Evolutionary conservation across 2,329 filamentous ascomycete species (phyloP).

Genomic region (Xenosphaeropsis pyriputrescens): DNA sequence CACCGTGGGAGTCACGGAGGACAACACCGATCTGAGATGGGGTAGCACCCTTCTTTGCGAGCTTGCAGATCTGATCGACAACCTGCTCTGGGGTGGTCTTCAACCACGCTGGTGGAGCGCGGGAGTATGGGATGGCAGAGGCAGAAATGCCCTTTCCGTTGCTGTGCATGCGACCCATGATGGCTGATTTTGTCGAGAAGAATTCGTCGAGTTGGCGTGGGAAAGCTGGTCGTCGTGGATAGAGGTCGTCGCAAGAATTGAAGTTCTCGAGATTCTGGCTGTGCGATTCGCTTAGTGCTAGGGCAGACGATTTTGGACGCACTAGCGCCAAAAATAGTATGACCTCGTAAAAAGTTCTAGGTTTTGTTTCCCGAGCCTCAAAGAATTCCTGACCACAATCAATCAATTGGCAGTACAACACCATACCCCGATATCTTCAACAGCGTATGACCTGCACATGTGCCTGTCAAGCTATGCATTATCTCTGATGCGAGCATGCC

Average conservation of each 20-base stretch:
- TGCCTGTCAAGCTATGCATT: not conserved
- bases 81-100: constrained; percentile 98
- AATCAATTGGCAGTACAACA: not conserved
- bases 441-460: not conserved
- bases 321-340: not conserved
- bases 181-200: constrained; percentile 30
- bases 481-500: not conserved
- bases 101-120: constrained; percentile 83
- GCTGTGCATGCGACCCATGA: constrained; percentile 96
- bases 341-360: not conserved
- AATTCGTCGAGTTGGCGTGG: constrained; percentile 8
- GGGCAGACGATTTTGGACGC: not conserved
- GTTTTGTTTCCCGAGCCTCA: not conserved
- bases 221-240: constrained; percentile 12
- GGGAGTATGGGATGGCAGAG: constrained; percentile 94
- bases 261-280: constrained; percentile 4
- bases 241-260: constrained; percentile 2
- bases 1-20: constrained; percentile 93
- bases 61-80: constrained; percentile 97
- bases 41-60: constrained; percentile 96
- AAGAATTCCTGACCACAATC: not conserved
- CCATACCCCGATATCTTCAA: not conserved
- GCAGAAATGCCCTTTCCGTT: constrained; percentile 98
- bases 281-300: constrained; percentile 1
- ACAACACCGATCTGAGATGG: constrained; percentile 98